Evolutionary conservation across 805 yeast species (phyloP), one percentile per base, ranked within the genome.

Genomic region (Starmerella lactis-condensi): DNA sequence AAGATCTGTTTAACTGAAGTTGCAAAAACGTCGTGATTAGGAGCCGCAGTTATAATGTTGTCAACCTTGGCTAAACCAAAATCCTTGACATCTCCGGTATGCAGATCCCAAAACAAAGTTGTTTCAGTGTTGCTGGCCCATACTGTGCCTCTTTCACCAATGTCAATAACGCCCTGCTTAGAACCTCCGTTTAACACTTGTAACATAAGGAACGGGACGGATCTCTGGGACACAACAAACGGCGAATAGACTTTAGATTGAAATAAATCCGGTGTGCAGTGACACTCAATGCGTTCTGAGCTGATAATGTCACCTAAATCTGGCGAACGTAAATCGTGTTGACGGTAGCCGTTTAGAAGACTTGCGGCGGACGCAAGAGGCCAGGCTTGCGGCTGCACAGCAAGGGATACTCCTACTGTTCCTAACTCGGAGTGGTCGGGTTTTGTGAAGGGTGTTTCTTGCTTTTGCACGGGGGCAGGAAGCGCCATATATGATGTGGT

Each of bases 91-190:
- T 75, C 85, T 18, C 66, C 63, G 35, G 65, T 67, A 6, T 56
- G 46, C 47, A 74, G 70, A 51, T 82, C 75, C 96, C 96, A 89
- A 16, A 91, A 61, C 44, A 85, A 60, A 44, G 75, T 75, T 49
- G 75, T 74, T 6, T 8, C n/a, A 47, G 81, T 95, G 20, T 73
- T 68, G 3, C 75, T 69, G 20, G 85, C 64, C 94, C 95, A 89
- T 10, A 83, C 70, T 36, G 92, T 68, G 38, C 69, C 67, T 19
- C 89, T 64, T 35, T 75, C 82, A 0, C 83, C 68, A 42, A 89
- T 72, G 17, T 82, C 19, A 12, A 26, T 6, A 26, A 26, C 56
- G 10, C 98, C 98, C 70, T 78, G 72, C 36, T 15, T 10, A 14
- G 34, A 21, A 10, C 19, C 22, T 6, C 10, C 13, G 18, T 24